phyloP scores from a whole-genome alignment of 345 rosid genomes.

The Atalantia buxifolia region DNA sequence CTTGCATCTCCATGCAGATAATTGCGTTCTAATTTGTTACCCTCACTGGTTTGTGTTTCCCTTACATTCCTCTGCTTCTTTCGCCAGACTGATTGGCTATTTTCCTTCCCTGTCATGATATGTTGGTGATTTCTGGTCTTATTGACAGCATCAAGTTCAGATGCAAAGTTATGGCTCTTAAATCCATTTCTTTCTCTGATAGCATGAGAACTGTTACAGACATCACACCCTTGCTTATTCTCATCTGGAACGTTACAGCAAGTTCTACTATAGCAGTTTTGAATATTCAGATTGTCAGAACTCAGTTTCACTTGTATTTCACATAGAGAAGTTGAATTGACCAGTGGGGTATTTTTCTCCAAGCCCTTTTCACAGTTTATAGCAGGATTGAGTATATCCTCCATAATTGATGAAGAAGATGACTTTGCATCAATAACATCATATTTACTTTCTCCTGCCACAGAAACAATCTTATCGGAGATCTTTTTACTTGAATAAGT shows the following conservation, averaged over 20 bases:
- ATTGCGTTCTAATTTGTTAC: background rate
- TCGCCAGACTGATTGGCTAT: background rate
- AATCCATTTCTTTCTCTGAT: background rate
- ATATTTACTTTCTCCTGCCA: background rate
- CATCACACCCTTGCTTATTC: background rate
- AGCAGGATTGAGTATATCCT: background rate
- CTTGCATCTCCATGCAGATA: background rate
- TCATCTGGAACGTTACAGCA: background rate
- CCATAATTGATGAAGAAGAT: background rate
- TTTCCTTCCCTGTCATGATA: background rate
- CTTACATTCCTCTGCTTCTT: slow-evolving; percentile 2
- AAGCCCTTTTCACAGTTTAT: background rate
- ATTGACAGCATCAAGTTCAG: background rate
- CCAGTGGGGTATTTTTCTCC: background rate
- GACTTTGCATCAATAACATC: background rate
- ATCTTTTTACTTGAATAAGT: background rate
- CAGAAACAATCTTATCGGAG: background rate
- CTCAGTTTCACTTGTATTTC: background rate
- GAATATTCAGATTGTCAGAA: background rate
- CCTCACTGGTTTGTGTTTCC: background rate
- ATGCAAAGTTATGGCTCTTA: background rate
- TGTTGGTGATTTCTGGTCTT: background rate
- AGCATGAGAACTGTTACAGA: background rate
- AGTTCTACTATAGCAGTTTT: background rate
- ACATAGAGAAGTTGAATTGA: background rate